Base-by-base conservation (phyloP, 2,329 filamentous ascomycete genomes). In the Alternaria alternata region DNA sequence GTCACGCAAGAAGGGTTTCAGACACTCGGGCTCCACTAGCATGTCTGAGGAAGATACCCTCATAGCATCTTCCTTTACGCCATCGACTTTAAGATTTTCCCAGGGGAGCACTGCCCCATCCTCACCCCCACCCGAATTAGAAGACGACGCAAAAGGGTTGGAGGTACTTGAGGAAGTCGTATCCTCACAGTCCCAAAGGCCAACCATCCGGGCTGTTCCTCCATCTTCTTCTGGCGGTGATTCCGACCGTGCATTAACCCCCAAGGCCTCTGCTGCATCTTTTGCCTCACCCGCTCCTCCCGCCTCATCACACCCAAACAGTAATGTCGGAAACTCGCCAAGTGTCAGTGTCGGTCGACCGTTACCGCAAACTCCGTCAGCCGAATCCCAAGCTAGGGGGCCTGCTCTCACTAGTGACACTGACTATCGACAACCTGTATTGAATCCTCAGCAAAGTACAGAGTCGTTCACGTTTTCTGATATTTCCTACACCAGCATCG, bases 41-140 rank as follows among this genome's bases (percentile, higher is more conserved):
- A 72, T 65, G 48, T 80, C 78, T 56, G 77, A 79, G 54, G 73
- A 75, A 44, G 78, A 79, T 56, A 79, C 77, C 44, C 57, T 78
- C 52, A 69, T 77, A 54, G 72, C 70, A 44, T 75, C 77, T 38
- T 74, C 73, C 3, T 75, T 77, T 55, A 73, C 78, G 38, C 73
- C 78, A 51, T 74, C 72, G 47, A 78, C 77, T 62, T 70, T 71
- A 62, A 69, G 78, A 54, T 79, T 76, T 65, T 80, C 78, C 18
- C 75, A 78, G 59, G 74, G 68, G 59, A 79, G 71, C 66, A 79
- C 78, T 61, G 70, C 78, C 69, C 75, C 76, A 62, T 74, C 75
- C 18, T 78, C 78, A 24, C 75, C 75, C 20, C 63, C 71, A 41
- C 70, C 73, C 28, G 69, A 75, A 46, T 67, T 72, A 41, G 65